Base-by-base conservation (phyloP, 192 early-diverging fungal species). In the Linnemannia schmuckeri region DNA sequence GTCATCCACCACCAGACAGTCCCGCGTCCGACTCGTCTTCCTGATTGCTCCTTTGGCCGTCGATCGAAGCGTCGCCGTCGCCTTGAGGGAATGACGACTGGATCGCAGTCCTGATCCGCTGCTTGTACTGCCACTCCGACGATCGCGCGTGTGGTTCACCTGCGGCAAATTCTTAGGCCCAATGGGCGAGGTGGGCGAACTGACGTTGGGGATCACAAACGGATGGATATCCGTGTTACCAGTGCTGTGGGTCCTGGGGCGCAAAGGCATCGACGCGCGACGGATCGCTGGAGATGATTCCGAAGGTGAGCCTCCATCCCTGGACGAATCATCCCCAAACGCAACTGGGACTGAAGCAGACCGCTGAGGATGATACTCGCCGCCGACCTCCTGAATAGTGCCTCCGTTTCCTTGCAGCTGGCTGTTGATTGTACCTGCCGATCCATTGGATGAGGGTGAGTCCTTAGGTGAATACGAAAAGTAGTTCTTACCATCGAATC, bases 1-100 rank as follows among this genome's bases (percentile, higher is more conserved):
- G 85, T 97, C 96, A 76, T 99, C 98, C 7, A 95, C 97, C 61
- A 99, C 93, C 22, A 99, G 81, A 83, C 93, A 94, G 81, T 92
- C 90, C 7, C 91, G 78, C 2, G 88, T 75, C 70, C 78, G 47
- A 18, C 52, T 79, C 52, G 89, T 52, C 76, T 80, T 82, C 20
- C 87, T 74, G 37, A 70, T 70, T 37, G 49, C 74, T 35, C 66
- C 79, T 40, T 82, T 88, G 27, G 81, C 47, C 41, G 81, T 82
- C 30, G 87, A 83, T 18, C 87, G 77, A 44, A 88, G 72, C 18
- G 87, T 88, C 18, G 80, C 80, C 22, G 87, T 75, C 0, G 80
- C 87, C 30, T 82, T 83, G 46, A 88, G 87, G 0, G 87, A 83
- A 52, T 88, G 87, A 33, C 85, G 70, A 66, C 85, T 87, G 4